These are phyloP conservation scores for Candida sithepensis DNA, from an alignment of 805 yeast species.

Conservation along the genomic window DNA sequence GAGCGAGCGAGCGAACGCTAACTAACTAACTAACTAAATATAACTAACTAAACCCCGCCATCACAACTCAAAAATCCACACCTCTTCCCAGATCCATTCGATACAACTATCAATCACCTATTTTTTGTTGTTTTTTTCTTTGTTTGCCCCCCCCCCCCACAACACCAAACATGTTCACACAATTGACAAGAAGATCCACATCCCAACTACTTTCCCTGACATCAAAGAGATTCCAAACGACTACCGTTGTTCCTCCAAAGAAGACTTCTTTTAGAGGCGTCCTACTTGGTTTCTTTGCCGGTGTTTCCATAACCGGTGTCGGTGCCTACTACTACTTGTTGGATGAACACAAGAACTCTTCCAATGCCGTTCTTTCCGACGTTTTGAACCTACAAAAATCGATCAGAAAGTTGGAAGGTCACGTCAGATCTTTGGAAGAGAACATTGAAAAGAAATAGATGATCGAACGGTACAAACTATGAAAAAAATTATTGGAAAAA, in stretches of 20 bases:
- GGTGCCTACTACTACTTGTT: slow-evolving; percentile 74
- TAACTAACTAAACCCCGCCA: too few relatives aligned
- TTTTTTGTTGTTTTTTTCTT: too few relatives aligned
- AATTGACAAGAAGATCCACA: slow-evolving; percentile 12
- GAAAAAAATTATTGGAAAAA: neutral
- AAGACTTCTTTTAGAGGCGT: slow-evolving; percentile 35
- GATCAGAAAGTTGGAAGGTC: slow-evolving; percentile 62
- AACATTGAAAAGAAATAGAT: slow-evolving; percentile 26
- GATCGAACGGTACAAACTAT: neutral
- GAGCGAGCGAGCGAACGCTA: too few relatives aligned
- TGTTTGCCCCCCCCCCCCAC: too few relatives aligned
- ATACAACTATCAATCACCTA: too few relatives aligned
- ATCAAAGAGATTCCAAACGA: slow-evolving; percentile 21
- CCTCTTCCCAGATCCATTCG: too few relatives aligned
- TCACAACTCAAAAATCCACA: too few relatives aligned
- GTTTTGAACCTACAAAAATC: slow-evolving; percentile 67
- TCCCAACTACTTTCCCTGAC: slow-evolving; percentile 1
- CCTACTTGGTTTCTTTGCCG: slow-evolving; percentile 73
- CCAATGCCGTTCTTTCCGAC: slow-evolving; percentile 70
- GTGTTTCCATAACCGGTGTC: slow-evolving; percentile 70
- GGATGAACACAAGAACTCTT: slow-evolving; percentile 73
- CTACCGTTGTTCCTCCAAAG: slow-evolving; percentile 18
- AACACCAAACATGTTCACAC: slow-evolving; percentile 18
- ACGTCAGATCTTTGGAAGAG: slow-evolving; percentile 60
- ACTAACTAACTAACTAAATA: too few relatives aligned